Evolutionary conservation across 768 basidiomycete species (phyloP).

Genomic region (Termitomyces bulborhizus): DNA sequence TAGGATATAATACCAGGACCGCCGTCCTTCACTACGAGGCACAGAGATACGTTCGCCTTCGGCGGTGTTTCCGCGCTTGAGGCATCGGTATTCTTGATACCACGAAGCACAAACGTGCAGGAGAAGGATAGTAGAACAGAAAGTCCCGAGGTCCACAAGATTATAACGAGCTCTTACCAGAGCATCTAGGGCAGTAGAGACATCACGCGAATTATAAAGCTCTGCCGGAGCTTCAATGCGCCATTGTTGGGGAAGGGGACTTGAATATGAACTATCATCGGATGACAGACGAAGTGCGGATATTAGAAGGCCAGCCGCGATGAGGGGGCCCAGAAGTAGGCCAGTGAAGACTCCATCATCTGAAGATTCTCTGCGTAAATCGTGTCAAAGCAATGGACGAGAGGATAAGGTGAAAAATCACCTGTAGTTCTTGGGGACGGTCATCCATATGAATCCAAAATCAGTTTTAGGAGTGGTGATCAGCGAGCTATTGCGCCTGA

Average conservation of each 20-base stretch:
- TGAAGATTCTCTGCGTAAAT: slow-evolving; percentile 50
- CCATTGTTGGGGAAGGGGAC: slow-evolving; percentile 58
- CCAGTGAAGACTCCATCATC: slow-evolving; percentile 88
- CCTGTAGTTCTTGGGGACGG: slow-evolving; percentile 85
- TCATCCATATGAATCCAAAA: slow-evolving; percentile 83
- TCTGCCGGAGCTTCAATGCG: slow-evolving; percentile 67
- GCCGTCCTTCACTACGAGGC: slow-evolving; percentile 62
- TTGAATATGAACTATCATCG: slow-evolving; percentile 16
- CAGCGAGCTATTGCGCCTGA: slow-evolving; percentile 27
- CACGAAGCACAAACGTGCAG: slow-evolving; percentile 76
- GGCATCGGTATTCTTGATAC: slow-evolving; percentile 57
- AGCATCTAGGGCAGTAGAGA: slow-evolving; percentile 43
- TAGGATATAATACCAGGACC: slow-evolving; percentile 57
- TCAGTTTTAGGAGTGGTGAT: slow-evolving; percentile 35
- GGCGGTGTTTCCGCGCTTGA: slow-evolving; percentile 29
- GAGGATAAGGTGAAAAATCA: slow-evolving; percentile 15
- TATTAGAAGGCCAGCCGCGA: slow-evolving; percentile 63
- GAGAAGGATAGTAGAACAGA: slow-evolving; percentile 75
- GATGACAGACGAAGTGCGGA: slow-evolving; percentile 35
- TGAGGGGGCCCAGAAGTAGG: slow-evolving; percentile 76
- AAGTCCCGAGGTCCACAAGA: slow-evolving; percentile 71
- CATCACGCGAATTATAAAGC: slow-evolving; percentile 35
- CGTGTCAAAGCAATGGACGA: slow-evolving; percentile 5
- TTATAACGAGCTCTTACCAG: slow-evolving; percentile 66
- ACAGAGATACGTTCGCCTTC: slow-evolving; percentile 74